A percentile compares a stretch with the other conserved stretches of the same genome.
phyloP scores from a whole-genome alignment of 2,329 filamentous ascomycete species.

The Leptographium procerum region DNA sequence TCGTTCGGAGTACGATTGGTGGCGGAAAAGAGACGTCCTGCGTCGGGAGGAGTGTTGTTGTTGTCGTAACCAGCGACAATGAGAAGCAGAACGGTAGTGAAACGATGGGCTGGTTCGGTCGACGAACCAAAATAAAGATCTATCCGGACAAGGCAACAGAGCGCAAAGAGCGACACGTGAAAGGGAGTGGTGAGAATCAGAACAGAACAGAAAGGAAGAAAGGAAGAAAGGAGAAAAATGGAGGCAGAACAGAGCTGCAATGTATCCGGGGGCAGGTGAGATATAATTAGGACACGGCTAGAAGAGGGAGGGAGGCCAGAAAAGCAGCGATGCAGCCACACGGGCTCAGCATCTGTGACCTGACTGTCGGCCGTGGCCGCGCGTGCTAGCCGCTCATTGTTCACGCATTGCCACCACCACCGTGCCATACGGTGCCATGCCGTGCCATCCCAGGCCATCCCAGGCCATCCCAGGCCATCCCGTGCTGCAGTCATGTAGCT shows the following conservation, averaged over 20 bases:
- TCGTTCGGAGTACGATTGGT: neutral
- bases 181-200: conserved; percentile 17
- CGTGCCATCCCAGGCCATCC: too few relatives aligned
- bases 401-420: neutral
- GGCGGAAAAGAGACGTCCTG: neutral
- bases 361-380: neutral
- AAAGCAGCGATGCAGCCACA: neutral
- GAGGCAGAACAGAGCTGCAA: too few relatives aligned
- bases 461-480: too few relatives aligned
- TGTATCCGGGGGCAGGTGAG: neutral
- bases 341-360: neutral
- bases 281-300: neutral
- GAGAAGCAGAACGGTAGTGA: neutral
- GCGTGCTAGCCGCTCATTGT: neutral
- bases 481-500: too few relatives aligned
- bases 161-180: conserved; percentile 20
- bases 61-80: conserved; percentile 10
- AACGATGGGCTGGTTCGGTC: conserved; percentile 33
- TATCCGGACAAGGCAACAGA: conserved; percentile 12
- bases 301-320: neutral
- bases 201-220: conserved; percentile 12
- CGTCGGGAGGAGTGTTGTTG: neutral
- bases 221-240: neutral
- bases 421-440: too few relatives aligned
- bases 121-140: conserved; percentile 26